These are phyloP conservation scores for Aspergillus wentii DNA, from an alignment of 495 filamentous ascomycete species.

Conservation along the genomic window DNA sequence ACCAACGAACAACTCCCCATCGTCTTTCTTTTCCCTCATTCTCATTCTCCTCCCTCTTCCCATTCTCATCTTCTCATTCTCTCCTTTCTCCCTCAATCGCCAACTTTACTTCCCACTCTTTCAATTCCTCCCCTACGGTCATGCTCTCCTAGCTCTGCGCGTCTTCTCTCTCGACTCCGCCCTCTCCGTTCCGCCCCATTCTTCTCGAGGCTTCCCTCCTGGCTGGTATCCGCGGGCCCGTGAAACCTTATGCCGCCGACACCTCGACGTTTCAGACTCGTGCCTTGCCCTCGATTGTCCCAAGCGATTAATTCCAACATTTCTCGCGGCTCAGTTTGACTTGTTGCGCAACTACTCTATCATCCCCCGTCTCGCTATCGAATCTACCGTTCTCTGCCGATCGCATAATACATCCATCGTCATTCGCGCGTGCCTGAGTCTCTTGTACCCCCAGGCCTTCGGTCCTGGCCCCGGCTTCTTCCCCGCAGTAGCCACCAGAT, in stretches of 20 bases:
- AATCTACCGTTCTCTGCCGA: constrained; percentile 1
- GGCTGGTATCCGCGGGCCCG: constrained; percentile 8
- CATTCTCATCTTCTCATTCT: constrained; percentile 3
- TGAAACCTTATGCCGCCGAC: constrained; percentile 11
- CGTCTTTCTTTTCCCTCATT: constrained; percentile 1
- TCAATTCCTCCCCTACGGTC: background rate
- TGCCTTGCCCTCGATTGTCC: too few species aligned
- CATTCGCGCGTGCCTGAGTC: constrained; percentile 7
- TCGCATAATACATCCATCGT: constrained; percentile 12
- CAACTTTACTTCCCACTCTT: background rate
- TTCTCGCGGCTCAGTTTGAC: too few species aligned
- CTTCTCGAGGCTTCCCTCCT: constrained; percentile 7
- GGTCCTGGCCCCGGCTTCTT: constrained; percentile 13
- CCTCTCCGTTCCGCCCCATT: constrained; percentile 22
- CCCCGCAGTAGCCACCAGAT: constrained; percentile 22
- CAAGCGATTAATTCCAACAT: too few species aligned
- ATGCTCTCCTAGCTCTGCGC: constrained; percentile 9
- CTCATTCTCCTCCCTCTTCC: constrained; percentile 1
- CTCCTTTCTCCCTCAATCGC: constrained; percentile 1
- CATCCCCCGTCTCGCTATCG: too few species aligned
- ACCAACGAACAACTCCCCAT: too few species aligned
- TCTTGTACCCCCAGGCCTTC: constrained; percentile 6
- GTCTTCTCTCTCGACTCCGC: constrained; percentile 12
- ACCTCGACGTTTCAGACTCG: too few species aligned
- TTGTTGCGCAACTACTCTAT: too few species aligned